Conservation (phyloP, 768 basidiomycete species). For the Psilocybe sp. region DNA sequence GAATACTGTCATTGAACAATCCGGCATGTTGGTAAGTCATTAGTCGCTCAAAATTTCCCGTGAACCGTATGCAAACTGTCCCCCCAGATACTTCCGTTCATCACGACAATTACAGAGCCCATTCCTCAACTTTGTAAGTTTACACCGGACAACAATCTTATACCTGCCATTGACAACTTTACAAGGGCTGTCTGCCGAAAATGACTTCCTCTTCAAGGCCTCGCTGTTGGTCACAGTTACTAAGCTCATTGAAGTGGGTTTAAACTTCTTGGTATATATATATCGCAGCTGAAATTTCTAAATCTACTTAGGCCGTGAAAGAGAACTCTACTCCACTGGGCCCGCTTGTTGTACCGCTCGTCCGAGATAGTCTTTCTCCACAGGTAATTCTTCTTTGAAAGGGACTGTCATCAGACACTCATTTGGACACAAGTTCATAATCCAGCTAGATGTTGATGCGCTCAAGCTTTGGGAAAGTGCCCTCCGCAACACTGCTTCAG, state of each 20-base stretch:
- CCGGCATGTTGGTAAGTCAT: slow-evolving; percentile 35
- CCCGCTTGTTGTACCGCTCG: slow-evolving; percentile 56
- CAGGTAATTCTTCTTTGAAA: slow-evolving; percentile 35
- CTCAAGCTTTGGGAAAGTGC: slow-evolving; percentile 72
- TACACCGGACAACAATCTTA: background rate
- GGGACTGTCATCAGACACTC: background rate
- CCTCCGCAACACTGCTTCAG: slow-evolving; percentile 57
- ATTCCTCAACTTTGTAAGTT: slow-evolving; percentile 71
- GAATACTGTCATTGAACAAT: slow-evolving; percentile 64
- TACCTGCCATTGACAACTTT: background rate
- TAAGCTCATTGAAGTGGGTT: slow-evolving; percentile 62
- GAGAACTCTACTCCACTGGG: slow-evolving; percentile 56
- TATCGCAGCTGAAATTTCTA: background rate
- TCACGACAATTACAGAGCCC: slow-evolving; percentile 56
- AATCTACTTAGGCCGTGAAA: slow-evolving; percentile 53
- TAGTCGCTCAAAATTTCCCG: background rate
- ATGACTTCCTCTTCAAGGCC: slow-evolving; percentile 71
- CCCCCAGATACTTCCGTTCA: slow-evolving; percentile 64
- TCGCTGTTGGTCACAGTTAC: slow-evolving; percentile 68
- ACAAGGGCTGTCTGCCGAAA: slow-evolving; percentile 67
- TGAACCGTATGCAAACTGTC: background rate
- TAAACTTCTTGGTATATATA: background rate
- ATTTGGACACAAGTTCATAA: slow-evolving; percentile 43
- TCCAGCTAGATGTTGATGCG: slow-evolving; percentile 77
- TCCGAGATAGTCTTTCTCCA: slow-evolving; percentile 62